Conservation (phyloP, 352 stramenopile species). For the Peronospora farinosa region DNA sequence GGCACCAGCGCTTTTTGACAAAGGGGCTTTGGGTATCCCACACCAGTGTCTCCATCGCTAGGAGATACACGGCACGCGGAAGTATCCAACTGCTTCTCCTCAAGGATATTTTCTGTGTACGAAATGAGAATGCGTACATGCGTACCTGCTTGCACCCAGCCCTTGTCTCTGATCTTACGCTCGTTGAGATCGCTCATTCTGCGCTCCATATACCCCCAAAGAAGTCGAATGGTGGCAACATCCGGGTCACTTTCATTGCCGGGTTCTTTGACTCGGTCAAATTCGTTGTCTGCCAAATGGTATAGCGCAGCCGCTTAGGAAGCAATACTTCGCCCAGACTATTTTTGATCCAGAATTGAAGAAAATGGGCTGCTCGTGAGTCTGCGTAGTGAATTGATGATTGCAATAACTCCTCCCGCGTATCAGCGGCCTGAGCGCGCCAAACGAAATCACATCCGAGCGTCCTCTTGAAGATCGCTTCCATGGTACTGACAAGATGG, state of each 20-base stretch:
- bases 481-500: constrained; percentile 27
- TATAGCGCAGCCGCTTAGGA: constrained; percentile 30
- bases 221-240: constrained; percentile 10
- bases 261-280: constrained; percentile 22
- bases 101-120: constrained; percentile 9
- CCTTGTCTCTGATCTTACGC: constrained; percentile 33
- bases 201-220: constrained; percentile 43
- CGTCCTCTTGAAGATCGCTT: constrained; percentile 22
- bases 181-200: constrained; percentile 38
- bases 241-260: constrained; percentile 13
- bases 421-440: constrained; percentile 30
- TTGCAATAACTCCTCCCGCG: constrained; percentile 22
- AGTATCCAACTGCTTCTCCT: too few species aligned
- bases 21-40: too few species aligned
- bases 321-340: constrained; percentile 40
- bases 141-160: constrained; percentile 18
- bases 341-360: constrained; percentile 25
- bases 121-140: constrained; percentile 30
- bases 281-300: constrained; percentile 31
- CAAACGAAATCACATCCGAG: constrained; percentile 25
- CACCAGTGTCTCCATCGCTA: too few species aligned
- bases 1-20: too few species aligned
- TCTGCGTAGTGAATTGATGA: constrained; percentile 20
- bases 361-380: constrained; percentile 16
- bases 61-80: too few species aligned